Conservation (phyloP, 2,329 filamentous ascomycete species). For the Stagonosporopsis vannaccii region DNA sequence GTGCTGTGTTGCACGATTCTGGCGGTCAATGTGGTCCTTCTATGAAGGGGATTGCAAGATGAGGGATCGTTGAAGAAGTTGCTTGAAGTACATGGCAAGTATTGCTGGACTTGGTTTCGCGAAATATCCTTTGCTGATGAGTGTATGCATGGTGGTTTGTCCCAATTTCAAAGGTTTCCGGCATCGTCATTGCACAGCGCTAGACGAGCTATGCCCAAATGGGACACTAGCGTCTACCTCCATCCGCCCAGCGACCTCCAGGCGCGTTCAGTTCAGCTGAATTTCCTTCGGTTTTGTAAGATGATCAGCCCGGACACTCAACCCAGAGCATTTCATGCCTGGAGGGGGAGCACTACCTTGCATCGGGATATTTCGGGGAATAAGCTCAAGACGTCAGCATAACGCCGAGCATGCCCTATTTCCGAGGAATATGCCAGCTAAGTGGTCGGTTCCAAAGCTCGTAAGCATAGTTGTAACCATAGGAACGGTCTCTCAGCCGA, state of each 20-base stretch:
- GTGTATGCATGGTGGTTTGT: slow-evolving; percentile 13
- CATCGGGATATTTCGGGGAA: slow-evolving; percentile 11
- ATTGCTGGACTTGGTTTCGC: slow-evolving; percentile 11
- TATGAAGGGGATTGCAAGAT: slow-evolving; percentile 12
- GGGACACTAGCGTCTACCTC: slow-evolving; percentile 11
- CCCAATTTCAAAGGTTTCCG: slow-evolving; percentile 11
- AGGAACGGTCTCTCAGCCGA: slow-evolving; percentile 10
- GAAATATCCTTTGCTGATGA: slow-evolving; percentile 11
- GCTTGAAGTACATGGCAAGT: slow-evolving; percentile 10
- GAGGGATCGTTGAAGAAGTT: slow-evolving; percentile 10
- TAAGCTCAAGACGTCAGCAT: slow-evolving; percentile 12
- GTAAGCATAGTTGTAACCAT: slow-evolving; percentile 12
- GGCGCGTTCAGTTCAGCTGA: slow-evolving; percentile 11
- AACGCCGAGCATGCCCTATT: slow-evolving; percentile 11
- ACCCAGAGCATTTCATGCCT: slow-evolving; percentile 10
- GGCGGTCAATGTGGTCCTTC: slow-evolving; percentile 11
- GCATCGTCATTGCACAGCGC: slow-evolving; percentile 12
- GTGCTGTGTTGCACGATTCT: slow-evolving; percentile 11
- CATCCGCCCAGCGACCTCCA: slow-evolving; percentile 11
- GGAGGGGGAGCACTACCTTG: slow-evolving; percentile 9
- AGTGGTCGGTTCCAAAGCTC: slow-evolving; percentile 12
- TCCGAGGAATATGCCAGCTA: slow-evolving; percentile 12
- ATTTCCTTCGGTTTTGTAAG: slow-evolving; percentile 12
- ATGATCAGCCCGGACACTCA: slow-evolving; percentile 9
- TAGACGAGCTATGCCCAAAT: slow-evolving; percentile 13